Evolutionary conservation across 257 asterid species (phyloP).

Genomic region (Fraxinus quadrangulata): DNA sequence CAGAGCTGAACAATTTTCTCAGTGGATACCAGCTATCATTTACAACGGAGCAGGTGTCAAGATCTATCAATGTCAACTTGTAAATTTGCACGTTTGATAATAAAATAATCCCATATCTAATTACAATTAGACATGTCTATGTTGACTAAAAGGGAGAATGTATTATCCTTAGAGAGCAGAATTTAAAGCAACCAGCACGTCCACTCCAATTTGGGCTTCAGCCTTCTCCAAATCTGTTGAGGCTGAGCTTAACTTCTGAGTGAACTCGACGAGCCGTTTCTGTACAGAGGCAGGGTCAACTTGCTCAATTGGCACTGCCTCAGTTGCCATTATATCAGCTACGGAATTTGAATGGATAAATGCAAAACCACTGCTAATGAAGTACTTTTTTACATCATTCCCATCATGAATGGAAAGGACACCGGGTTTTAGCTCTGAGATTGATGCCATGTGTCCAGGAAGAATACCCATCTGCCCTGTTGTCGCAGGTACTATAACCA

Average conservation of each 20-base stretch:
- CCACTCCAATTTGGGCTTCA: conserved; percentile 54
- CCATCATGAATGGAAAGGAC: conserved; percentile 52
- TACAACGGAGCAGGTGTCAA: not conserved
- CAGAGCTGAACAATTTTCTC: not conserved
- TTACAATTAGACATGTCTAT: not conserved
- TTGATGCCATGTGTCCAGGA: conserved; percentile 56
- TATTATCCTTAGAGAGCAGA: conserved; percentile 45
- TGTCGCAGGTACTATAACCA: conserved; percentile 53
- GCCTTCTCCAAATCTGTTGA: conserved; percentile 49
- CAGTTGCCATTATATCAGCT: conserved; percentile 47
- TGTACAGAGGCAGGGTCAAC: conserved; percentile 45
- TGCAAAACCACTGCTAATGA: conserved; percentile 62
- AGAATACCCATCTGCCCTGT: conserved; percentile 63
- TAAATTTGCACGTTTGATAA: not conserved
- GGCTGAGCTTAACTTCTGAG: conserved; percentile 51
- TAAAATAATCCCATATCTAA: not conserved
- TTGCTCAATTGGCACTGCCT: conserved; percentile 53
- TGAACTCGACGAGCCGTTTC: conserved; percentile 45
- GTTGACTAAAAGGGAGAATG: not conserved
- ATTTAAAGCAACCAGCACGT: conserved; percentile 50
- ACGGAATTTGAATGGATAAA: conserved; percentile 52
- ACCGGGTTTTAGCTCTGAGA: conserved; percentile 64
- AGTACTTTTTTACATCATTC: conserved; percentile 43
- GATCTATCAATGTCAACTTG: not conserved
- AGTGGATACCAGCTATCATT: not conserved